phyloP scores from a whole-genome alignment of 1,284 basidiomycete genomes.

The Ustilago sp. region DNA sequence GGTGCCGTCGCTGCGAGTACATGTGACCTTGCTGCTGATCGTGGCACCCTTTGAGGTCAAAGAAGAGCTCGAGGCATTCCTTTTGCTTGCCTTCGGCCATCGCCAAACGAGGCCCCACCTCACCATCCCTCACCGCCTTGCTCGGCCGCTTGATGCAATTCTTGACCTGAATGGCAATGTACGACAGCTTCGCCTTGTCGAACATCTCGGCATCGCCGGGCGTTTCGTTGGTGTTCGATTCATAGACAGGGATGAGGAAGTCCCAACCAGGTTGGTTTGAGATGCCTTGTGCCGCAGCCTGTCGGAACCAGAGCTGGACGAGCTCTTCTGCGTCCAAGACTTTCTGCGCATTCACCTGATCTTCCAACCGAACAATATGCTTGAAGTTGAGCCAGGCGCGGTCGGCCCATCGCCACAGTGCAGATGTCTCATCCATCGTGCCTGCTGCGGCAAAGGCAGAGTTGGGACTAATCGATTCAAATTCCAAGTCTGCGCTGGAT shows the following conservation, averaged over 20 bases:
- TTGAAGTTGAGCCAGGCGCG: conserved; percentile 14
- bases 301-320: background rate
- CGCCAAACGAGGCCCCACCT: background rate
- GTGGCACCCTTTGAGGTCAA: background rate
- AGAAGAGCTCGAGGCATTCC: background rate
- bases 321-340: background rate
- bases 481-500: background rate
- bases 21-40: background rate
- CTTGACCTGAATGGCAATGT: background rate
- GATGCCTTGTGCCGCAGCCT: background rate
- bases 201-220: background rate
- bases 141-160: background rate
- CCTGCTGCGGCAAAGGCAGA: background rate
- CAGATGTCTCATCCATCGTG: background rate
- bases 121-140: background rate
- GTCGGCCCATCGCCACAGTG: conserved; percentile 3
- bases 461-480: background rate
- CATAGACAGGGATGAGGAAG: conserved; percentile 2
- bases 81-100: background rate
- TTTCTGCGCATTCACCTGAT: background rate
- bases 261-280: conserved; percentile 1
- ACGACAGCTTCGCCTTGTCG: background rate
- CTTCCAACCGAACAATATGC: background rate
- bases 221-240: background rate
- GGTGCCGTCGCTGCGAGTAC: background rate